Percentiles rank a stretch among this genome's conserved stretches.
These are phyloP conservation scores for Colletotrichum sublineola DNA, from an alignment of 2,329 filamentous ascomycete species.

Conservation along the genomic window DNA sequence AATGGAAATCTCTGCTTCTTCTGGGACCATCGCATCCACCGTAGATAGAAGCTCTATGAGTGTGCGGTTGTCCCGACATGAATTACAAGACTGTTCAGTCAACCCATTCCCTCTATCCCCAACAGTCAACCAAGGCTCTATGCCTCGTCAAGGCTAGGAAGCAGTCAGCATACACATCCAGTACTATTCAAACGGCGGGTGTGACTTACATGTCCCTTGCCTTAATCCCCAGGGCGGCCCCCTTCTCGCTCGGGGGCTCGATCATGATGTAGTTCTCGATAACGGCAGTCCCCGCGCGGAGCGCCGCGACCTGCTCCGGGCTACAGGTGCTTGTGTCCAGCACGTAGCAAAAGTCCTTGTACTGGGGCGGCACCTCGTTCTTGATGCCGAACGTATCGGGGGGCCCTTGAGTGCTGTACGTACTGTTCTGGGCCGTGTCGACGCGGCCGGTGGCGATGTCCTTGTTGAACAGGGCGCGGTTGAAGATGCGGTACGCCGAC, in stretches of 20 bases:
- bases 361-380: slow-evolving; percentile 44
- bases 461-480: slow-evolving; percentile 54
- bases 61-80: too few relatives aligned
- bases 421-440: slow-evolving; percentile 40
- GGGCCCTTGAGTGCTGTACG: slow-evolving; percentile 44
- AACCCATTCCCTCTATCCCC: neutral
- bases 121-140: neutral
- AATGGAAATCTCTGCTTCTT: neutral
- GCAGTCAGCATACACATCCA: neutral
- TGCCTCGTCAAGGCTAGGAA: neutral
- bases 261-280: slow-evolving; percentile 54
- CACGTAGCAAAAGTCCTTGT: slow-evolving; percentile 47
- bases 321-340: slow-evolving; percentile 50
- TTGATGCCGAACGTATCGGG: slow-evolving; percentile 42
- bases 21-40: neutral
- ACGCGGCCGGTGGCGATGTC: slow-evolving; percentile 45
- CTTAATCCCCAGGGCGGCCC: neutral
- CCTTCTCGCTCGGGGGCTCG: slow-evolving; percentile 20
- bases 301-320: slow-evolving; percentile 63
- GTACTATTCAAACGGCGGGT: neutral
- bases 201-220: slow-evolving; percentile 21
- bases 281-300: slow-evolving; percentile 64
- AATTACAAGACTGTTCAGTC: too few relatives aligned
- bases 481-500: slow-evolving; percentile 62
- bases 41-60: neutral